These are phyloP conservation scores for Apiospora arundinis DNA, from an alignment of 2,329 filamentous ascomycete species.

Conservation along the genomic window DNA sequence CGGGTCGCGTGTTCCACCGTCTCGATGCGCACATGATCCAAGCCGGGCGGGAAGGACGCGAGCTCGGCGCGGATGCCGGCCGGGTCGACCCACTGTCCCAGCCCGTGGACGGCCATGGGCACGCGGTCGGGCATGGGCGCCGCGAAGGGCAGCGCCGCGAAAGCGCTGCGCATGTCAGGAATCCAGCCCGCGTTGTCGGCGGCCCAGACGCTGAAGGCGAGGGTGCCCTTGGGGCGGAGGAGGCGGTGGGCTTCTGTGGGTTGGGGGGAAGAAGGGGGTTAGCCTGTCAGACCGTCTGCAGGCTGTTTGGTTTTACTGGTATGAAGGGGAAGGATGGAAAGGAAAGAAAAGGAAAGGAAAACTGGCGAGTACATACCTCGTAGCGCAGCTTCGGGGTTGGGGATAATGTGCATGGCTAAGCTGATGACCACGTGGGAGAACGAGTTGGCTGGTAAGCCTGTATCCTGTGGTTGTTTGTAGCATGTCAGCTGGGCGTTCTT, in stretches of 20 bases:
- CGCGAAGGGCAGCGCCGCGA: not conserved
- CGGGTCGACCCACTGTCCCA: not conserved
- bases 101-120: not conserved
- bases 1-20: not conserved
- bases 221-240: conserved; percentile 4
- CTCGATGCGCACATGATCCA: not conserved
- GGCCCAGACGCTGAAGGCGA: conserved; percentile 20
- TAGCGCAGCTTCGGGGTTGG: not conserved
- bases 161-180: conserved; percentile 3
- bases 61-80: not conserved
- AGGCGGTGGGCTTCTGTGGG: conserved; percentile 9
- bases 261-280: not conserved
- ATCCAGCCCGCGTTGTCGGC: conserved; percentile 9
- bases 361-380: not conserved
- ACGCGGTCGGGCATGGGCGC: not conserved
- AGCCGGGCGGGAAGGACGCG: not conserved
- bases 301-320: not conserved
- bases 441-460: not conserved
- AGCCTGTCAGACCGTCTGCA: not conserved
- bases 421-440: conserved; percentile 18
- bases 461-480: not conserved
- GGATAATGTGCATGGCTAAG: conserved; percentile 20
- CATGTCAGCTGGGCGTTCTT: not conserved
- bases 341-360: not conserved
- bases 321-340: not conserved